Evolutionary conservation across 257 asterid species (phyloP).

Genomic region (Nicotiana attenuata): DNA sequence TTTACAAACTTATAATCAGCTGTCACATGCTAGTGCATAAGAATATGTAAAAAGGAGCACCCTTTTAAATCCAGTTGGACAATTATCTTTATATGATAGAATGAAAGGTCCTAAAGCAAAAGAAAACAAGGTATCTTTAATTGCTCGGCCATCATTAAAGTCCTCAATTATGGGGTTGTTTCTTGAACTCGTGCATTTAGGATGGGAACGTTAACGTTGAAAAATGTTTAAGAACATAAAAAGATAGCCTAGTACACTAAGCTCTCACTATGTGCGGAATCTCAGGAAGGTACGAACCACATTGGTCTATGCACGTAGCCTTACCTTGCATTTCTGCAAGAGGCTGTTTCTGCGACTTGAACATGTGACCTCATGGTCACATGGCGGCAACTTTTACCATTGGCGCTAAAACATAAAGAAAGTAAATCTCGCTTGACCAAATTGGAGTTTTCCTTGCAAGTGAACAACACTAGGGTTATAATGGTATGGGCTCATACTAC

Average conservation of each 20-base stretch:
- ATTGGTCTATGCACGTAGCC: too few relatives aligned
- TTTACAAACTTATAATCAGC: neutral
- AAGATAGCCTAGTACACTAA: too few relatives aligned
- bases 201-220: neutral
- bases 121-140: neutral
- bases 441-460: neutral
- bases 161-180: neutral
- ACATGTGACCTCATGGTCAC: too few relatives aligned
- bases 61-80: neutral
- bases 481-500: neutral
- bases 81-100: neutral
- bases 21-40: neutral
- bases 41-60: too few relatives aligned
- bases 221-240: neutral
- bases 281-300: too few relatives aligned
- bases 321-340: too few relatives aligned
- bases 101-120: neutral
- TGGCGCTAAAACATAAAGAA: neutral
- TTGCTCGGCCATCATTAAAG: neutral
- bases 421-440: slow-evolving; percentile 1
- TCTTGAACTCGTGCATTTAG: neutral
- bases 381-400: too few relatives aligned
- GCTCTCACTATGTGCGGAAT: too few relatives aligned
- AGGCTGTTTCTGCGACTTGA: too few relatives aligned
- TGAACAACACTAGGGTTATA: neutral